Evolutionary conservation across 129 eudicot genomes (phyloP).

Genomic region (Flaveria linearis): DNA sequence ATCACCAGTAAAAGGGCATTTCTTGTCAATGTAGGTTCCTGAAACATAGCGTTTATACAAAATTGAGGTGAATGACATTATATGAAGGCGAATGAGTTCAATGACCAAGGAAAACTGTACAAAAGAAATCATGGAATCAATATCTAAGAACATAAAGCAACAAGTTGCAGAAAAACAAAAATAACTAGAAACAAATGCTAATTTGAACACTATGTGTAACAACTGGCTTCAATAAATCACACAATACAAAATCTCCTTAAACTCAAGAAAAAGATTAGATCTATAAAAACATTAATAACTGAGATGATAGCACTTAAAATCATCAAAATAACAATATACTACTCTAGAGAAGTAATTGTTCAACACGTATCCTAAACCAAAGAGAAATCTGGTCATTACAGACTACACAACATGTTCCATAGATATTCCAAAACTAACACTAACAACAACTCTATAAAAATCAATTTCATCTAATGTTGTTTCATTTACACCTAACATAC

Average conservation of each 20-base stretch:
- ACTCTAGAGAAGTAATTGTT: no score
- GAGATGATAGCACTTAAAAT: no score
- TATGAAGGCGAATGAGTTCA: not conserved
- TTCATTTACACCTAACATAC: not conserved
- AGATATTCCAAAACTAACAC: not conserved
- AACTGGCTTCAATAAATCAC: not conserved
- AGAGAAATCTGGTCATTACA: not conserved
- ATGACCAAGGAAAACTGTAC: not conserved
- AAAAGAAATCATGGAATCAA: not conserved
- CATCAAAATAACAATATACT: no score
- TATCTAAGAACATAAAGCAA: not conserved
- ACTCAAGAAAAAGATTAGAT: no score
- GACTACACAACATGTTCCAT: not conserved
- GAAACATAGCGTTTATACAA: not conserved
- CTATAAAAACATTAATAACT: no score
- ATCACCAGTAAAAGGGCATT: constrained; percentile 62
- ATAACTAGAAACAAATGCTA: not conserved
- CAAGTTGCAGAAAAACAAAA: not conserved
- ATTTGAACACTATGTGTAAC: not conserved
- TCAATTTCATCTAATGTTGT: not conserved
- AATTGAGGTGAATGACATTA: not conserved
- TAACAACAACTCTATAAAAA: not conserved
- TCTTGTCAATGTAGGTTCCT: constrained; percentile 67
- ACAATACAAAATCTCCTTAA: no score
- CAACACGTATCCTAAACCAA: not conserved